phyloP scores from a whole-genome alignment of 2,329 filamentous ascomycete species.

The Metarhizium rileyi region DNA sequence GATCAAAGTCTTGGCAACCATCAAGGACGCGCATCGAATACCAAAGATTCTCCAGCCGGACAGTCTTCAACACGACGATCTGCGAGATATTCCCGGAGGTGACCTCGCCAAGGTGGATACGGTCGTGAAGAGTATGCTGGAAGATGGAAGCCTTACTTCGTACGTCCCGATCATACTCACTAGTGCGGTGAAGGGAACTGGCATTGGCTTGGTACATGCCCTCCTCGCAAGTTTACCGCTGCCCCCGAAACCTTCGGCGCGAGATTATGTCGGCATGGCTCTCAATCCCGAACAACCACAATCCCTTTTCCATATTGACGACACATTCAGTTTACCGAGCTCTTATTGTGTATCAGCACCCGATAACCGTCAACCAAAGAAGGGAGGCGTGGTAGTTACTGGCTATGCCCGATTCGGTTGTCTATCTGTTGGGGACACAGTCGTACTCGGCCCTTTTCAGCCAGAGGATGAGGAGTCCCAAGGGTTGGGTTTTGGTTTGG shows the following conservation, averaged over 20 bases:
- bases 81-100: constrained; percentile 44
- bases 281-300: constrained; percentile 50
- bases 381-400: constrained; percentile 65
- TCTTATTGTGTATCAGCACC: constrained; percentile 33
- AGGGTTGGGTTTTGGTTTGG: constrained; percentile 23
- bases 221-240: constrained; percentile 69
- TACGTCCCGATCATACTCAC: constrained; percentile 80
- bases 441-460: constrained; percentile 72
- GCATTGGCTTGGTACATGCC: constrained; percentile 73
- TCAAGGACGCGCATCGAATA: constrained; percentile 66
- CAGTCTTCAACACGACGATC: constrained; percentile 35
- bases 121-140: constrained; percentile 40
- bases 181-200: constrained; percentile 75
- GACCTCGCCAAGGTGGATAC: constrained; percentile 51
- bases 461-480: constrained; percentile 39
- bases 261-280: constrained; percentile 43
- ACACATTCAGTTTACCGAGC: constrained; percentile 68
- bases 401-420: constrained; percentile 74
- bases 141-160: constrained; percentile 30
- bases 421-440: constrained; percentile 65
- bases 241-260: constrained; percentile 42
- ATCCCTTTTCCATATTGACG: constrained; percentile 80
- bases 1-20: constrained; percentile 60
- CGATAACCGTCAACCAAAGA: constrained; percentile 13
- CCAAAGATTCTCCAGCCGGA: constrained; percentile 63